phyloP scores from a whole-genome alignment of 805 yeast genomes.

The Lipomyces mesembrius region DNA sequence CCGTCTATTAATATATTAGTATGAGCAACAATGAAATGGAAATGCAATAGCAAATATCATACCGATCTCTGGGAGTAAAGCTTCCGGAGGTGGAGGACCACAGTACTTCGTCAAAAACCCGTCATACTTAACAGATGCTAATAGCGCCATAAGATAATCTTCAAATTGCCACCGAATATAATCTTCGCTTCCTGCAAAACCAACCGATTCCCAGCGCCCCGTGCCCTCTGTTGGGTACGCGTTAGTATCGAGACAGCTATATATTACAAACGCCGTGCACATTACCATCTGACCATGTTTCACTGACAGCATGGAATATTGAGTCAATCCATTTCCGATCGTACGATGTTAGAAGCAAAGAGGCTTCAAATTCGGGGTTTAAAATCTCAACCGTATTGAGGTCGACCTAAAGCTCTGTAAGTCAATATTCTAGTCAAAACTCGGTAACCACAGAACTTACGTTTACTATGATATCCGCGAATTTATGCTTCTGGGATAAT shows the following conservation, averaged over 20 bases:
- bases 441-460: constrained; percentile 30
- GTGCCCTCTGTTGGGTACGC: constrained; percentile 44
- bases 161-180: constrained; percentile 86
- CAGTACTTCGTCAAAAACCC: constrained; percentile 55
- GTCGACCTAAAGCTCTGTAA: constrained; percentile 27
- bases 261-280: neutral
- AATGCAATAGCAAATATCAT: neutral
- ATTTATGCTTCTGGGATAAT: constrained; percentile 61
- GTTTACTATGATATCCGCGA: constrained; percentile 74
- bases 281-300: constrained; percentile 48
- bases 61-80: constrained; percentile 41
- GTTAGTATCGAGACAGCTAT: neutral
- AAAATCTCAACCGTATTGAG: constrained; percentile 53
- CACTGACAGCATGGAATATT: constrained; percentile 56
- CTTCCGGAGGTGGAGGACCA: constrained; percentile 47
- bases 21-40: neutral
- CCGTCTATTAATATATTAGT: constrained; percentile 38
- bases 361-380: constrained; percentile 50
- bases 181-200: constrained; percentile 80
- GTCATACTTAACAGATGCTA: constrained; percentile 72
- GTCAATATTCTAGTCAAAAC: constrained; percentile 13
- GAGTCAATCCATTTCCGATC: constrained; percentile 79
- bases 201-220: constrained; percentile 51
- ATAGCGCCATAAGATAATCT: constrained; percentile 78
- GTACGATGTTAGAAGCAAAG: constrained; percentile 55